Evolutionary conservation across 345 rosid species (phyloP), one percentile per base, ranked within the genome.

Genomic region (Cardiospermum halicacabum): DNA sequence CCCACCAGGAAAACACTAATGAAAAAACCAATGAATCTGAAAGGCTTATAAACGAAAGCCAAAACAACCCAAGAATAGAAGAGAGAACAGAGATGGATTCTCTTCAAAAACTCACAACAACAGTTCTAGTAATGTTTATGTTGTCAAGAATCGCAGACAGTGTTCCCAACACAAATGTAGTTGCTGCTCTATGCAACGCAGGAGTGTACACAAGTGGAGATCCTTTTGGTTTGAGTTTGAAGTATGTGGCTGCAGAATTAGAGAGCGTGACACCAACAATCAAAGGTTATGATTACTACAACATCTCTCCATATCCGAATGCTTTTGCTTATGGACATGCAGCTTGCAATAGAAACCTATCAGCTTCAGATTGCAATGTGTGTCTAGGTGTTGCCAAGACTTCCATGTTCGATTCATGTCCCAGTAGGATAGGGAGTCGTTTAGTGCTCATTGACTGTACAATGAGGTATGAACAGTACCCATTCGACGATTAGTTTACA

Each of bases 381-480:
- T 86, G 89, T 60, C 77, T 83, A 10, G 67, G 56, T 9, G 83
- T 76, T 1, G 85, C 92, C 27, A 78, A 75, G 70, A 32, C 70
- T 13, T 32, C 63, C 69, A 56, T 80, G 82, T 12, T 78, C 2
- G 67, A 57, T 30, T 25, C 57, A 5, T 80, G 88, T 73, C 79
- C 32, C 16, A 75, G 24, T 64, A 66, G 82, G 60, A 80, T 72
- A 54, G 88, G 86, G 36, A 76, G 72, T 43, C 91, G 86, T 42
- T 78, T 75, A 3, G 70, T 67, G 73, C 88, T 83, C 27, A 53
- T 36, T 43, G 91, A 80, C 70, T 83, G 88, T 53, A 56, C 72
- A 4, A 73, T 86, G 56, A 76, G 91, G 83, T 86, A 83, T 28
- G 91, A 83, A 84, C 83, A 86, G 64, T 80, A 83, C 43, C 85